phyloP scores from a whole-genome alignment of 2,329 filamentous ascomycete genomes.

The Diplodia sapinea region DNA sequence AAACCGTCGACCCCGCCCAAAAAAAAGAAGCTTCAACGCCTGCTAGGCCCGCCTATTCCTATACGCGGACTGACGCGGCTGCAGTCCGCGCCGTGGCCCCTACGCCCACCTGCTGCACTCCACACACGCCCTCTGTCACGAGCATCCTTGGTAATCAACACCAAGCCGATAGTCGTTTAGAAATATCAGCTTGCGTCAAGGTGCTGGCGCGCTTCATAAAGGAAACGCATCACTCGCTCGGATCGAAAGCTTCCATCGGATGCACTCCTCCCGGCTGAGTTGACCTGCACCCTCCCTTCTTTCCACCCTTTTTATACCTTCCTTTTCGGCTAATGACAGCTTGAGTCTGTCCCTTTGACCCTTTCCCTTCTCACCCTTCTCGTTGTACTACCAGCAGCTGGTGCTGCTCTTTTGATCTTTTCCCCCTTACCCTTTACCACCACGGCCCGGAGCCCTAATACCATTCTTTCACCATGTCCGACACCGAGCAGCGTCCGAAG shows the following conservation, averaged over 20 bases:
- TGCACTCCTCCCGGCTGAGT: conserved; percentile 26
- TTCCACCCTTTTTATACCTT: conserved; percentile 4
- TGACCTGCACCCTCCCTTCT: conserved; percentile 16
- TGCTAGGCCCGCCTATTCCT: conserved; percentile 3
- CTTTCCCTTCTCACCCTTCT: conserved; percentile 11
- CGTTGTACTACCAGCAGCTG: conserved; percentile 22
- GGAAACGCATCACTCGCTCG: conserved; percentile 16
- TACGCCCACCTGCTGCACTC: conserved; percentile 17
- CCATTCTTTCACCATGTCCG: conserved; percentile 37
- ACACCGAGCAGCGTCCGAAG: conserved; percentile 40
- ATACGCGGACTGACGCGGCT: conserved; percentile 5
- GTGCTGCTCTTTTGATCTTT: conserved; percentile 10
- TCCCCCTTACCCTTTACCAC: not conserved
- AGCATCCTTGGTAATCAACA: conserved; percentile 12
- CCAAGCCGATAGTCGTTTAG: not conserved
- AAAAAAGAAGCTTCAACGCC: conserved; percentile 15
- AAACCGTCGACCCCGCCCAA: conserved; percentile 5
- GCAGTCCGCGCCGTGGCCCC: not conserved
- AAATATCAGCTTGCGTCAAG: not conserved
- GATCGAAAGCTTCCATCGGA: conserved; percentile 13
- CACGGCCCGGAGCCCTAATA: conserved; percentile 37
- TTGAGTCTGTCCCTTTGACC: conserved; percentile 23
- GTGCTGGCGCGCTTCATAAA: conserved; percentile 21
- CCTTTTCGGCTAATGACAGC: conserved; percentile 20
- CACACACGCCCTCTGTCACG: conserved; percentile 19